Conservation (phyloP, 331 rosid genomes). For the Rosa hybrid region DNA sequence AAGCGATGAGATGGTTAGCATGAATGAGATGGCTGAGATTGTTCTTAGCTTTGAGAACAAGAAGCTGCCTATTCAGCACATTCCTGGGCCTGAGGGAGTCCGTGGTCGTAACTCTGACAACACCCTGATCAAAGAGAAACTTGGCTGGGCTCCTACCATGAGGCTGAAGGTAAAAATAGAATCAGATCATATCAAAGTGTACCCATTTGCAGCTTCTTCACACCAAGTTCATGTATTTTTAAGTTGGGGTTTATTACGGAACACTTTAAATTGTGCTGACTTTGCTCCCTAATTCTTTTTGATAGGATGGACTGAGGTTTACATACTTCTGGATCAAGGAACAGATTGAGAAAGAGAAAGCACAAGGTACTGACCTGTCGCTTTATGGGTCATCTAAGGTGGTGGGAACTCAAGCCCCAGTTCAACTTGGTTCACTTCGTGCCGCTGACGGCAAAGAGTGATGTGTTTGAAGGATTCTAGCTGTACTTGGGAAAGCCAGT, state of each 20-base stretch:
- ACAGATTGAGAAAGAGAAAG: conserved; percentile 96
- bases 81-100: conserved; percentile 99
- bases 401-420: conserved; percentile 96
- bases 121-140: conserved; percentile 92
- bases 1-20: conserved; percentile 99
- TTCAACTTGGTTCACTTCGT: conserved; percentile 92
- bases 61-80: conserved; percentile 79
- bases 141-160: conserved; percentile 99
- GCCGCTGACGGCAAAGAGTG: conserved; percentile 93
- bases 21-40: conserved; percentile 98
- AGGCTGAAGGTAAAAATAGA: conserved; percentile 70
- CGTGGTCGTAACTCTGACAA: conserved; percentile 99
- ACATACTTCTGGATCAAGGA: conserved; percentile 98
- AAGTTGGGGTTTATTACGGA: neutral
- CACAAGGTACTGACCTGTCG: conserved; percentile 64
- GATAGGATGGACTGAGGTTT: conserved; percentile 87
- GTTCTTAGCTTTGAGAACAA: conserved; percentile 88
- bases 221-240: neutral
- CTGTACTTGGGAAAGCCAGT: conserved; percentile 10
- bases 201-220: neutral
- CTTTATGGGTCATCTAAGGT: conserved; percentile 90
- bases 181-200: neutral
- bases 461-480: conserved; percentile 14
- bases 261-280: neutral
- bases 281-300: neutral